These are phyloP conservation scores for Rubroboletus pulcherrimus DNA, from an alignment of 768 basidiomycete genomes.

Conservation along the genomic window DNA sequence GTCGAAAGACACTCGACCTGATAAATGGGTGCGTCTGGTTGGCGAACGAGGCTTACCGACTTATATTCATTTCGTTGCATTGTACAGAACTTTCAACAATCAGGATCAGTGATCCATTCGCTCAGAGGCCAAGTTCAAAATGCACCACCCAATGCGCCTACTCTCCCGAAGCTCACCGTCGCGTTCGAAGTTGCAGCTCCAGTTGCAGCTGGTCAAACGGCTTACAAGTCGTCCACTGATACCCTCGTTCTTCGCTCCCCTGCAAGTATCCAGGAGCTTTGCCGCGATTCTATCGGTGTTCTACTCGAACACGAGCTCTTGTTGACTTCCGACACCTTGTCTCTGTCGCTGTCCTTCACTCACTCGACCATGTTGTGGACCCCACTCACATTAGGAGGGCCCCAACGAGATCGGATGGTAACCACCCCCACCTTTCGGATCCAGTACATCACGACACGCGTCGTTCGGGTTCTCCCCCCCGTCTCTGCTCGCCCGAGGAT, in stretches of 20 bases:
- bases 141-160: slow-evolving; percentile 8
- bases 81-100: slow-evolving; percentile 18
- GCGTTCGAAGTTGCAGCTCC: slow-evolving; percentile 23
- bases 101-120: slow-evolving; percentile 9
- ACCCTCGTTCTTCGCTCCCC: slow-evolving; percentile 15
- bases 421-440: slow-evolving; percentile 12
- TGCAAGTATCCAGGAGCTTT: slow-evolving; percentile 1
- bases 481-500: neutral
- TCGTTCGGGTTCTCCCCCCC: slow-evolving; percentile 18
- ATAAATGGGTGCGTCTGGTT: slow-evolving; percentile 19
- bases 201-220: slow-evolving; percentile 5
- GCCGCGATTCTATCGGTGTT: slow-evolving; percentile 1
- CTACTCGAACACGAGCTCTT: slow-evolving; percentile 14
- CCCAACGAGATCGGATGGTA: neutral
- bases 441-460: slow-evolving; percentile 19
- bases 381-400: neutral
- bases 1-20: slow-evolving; percentile 9
- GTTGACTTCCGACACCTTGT: slow-evolving; percentile 15
- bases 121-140: neutral
- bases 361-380: slow-evolving; percentile 23
- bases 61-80: neutral
- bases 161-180: slow-evolving; percentile 19
- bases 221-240: slow-evolving; percentile 6
- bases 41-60: neutral
- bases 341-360: slow-evolving; percentile 20